phyloP scores from a whole-genome alignment of 805 yeast species.

The Komagataella pseudopastoris region DNA sequence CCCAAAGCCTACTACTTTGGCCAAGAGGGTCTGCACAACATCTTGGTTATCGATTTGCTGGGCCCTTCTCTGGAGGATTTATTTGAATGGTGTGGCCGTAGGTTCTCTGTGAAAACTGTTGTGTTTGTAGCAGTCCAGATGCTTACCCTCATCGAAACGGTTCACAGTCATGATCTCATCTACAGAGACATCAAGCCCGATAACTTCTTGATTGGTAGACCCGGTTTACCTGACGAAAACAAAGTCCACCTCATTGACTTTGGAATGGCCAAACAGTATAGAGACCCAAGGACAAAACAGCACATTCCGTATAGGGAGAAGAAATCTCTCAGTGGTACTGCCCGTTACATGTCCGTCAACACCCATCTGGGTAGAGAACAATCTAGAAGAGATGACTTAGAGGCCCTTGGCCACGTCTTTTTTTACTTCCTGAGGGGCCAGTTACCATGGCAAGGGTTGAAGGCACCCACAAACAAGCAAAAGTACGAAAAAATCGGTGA shows the following conservation, averaged over 20 bases:
- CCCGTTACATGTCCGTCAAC: slow-evolving; percentile 96
- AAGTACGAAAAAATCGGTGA: slow-evolving; percentile 97
- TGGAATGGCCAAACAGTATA: slow-evolving; percentile 97
- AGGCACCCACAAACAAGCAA: slow-evolving; percentile 95
- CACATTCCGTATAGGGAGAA: slow-evolving; percentile 96
- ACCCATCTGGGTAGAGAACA: slow-evolving; percentile 97
- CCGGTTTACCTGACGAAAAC: slow-evolving; percentile 73
- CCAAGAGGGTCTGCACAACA: slow-evolving; percentile 94
- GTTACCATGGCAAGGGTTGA: slow-evolving; percentile 97
- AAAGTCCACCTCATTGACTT: slow-evolving; percentile 85
- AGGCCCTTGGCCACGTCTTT: slow-evolving; percentile 92
- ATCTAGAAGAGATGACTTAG: slow-evolving; percentile 91
- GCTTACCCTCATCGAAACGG: slow-evolving; percentile 74
- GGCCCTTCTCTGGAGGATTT: slow-evolving; percentile 95
- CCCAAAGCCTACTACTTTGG: slow-evolving; percentile 98
- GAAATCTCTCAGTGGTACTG: slow-evolving; percentile 92
- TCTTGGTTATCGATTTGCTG: slow-evolving; percentile 82
- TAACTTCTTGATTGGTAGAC: slow-evolving; percentile 87
- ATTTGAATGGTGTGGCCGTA: slow-evolving; percentile 96
- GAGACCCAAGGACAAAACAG: slow-evolving; percentile 90
- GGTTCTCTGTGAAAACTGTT: slow-evolving; percentile 77
- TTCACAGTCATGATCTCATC: slow-evolving; percentile 83
- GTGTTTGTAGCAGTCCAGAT: slow-evolving; percentile 92
- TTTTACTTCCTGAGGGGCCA: slow-evolving; percentile 90
- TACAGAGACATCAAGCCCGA: slow-evolving; percentile 97